These are phyloP conservation scores for Cercospora sp. DNA, from an alignment of 2,329 filamentous ascomycete species.

Conservation along the genomic window DNA sequence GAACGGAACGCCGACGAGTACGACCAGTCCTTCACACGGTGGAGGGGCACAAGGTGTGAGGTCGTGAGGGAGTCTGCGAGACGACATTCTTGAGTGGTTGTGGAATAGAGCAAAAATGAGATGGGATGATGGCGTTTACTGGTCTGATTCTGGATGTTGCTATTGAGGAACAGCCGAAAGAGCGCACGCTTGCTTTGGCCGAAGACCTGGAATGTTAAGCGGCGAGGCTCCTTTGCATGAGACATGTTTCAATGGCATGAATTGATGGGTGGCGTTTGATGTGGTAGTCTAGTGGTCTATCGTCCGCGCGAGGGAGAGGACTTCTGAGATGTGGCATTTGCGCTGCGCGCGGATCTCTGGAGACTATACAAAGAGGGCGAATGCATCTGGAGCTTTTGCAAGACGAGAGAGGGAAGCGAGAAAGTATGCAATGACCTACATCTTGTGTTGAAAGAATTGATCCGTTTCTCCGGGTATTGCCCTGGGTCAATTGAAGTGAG, in stretches of 20 bases:
- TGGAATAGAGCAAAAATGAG: neutral
- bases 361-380: neutral
- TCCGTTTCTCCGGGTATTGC: neutral
- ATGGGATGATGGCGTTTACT: neutral
- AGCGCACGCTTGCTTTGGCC: neutral
- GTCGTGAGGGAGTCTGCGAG: neutral
- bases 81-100: neutral
- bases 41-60: neutral
- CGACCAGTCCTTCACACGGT: neutral
- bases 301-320: neutral
- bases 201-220: neutral
- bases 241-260: neutral
- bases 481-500: neutral
- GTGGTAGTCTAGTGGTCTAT: neutral
- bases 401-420: neutral
- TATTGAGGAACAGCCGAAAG: neutral
- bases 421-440: neutral
- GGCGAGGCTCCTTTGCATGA: neutral
- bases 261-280: neutral
- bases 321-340: neutral
- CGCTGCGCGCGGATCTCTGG: neutral
- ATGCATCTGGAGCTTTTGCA: neutral
- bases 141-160: neutral
- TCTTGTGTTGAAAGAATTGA: neutral
- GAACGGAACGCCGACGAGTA: neutral